Evolutionary conservation across 2,329 filamentous ascomycete genomes (phyloP).

Genomic region (Ploettnerulaceae sp.): DNA sequence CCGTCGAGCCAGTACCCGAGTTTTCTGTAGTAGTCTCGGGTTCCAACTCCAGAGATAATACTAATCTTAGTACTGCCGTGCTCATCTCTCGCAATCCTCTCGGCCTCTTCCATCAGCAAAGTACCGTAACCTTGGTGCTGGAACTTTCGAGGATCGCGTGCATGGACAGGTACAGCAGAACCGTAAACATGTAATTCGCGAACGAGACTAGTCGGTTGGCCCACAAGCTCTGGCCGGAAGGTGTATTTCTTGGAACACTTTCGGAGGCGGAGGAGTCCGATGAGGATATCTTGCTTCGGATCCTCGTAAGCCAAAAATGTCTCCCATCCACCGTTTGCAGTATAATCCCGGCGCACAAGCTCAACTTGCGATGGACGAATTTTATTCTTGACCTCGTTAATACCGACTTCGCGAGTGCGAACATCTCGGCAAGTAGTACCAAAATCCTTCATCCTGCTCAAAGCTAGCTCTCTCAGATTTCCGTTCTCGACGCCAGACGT

Average conservation of each 20-base stretch:
- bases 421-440: constrained; percentile 96
- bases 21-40: constrained; percentile 89
- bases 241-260: constrained; percentile 92
- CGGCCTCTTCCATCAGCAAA: constrained; percentile 94
- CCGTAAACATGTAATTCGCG: constrained; percentile 96
- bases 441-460: constrained; percentile 99
- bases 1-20: constrained; percentile 89
- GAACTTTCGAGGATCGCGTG: constrained; percentile 90
- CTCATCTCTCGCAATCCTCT: constrained; percentile 89
- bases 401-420: constrained; percentile 90
- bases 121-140: constrained; percentile 98
- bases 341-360: constrained; percentile 88
- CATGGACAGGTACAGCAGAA: constrained; percentile 94
- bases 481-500: constrained; percentile 98
- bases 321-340: constrained; percentile 95
- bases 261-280: constrained; percentile 79
- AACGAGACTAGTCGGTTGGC: constrained; percentile 86
- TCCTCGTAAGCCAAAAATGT: constrained; percentile 98
- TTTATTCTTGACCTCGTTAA: constrained; percentile 99
- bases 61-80: constrained; percentile 92
- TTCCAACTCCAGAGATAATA: constrained; percentile 96
- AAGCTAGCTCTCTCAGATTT: constrained; percentile 85
- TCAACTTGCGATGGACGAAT: constrained; percentile 95
- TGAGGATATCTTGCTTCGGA: constrained; percentile 95
- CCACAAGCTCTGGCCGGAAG: constrained; percentile 79